These are phyloP conservation scores for Backusella macrospora DNA, from an alignment of 192 early-diverging fungal species.

Conservation along the genomic window DNA sequence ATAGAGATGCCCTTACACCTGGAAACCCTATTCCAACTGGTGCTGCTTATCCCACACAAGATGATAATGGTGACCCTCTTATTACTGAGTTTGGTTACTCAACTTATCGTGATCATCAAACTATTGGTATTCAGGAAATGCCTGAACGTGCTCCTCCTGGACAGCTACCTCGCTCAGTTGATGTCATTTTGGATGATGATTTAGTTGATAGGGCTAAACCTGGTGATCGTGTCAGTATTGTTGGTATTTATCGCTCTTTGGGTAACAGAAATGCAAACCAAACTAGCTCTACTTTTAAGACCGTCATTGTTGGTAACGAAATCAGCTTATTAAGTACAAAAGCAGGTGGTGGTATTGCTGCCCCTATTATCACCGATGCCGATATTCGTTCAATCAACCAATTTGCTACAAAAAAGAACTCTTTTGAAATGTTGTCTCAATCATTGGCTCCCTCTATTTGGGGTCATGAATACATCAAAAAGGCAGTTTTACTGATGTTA, in stretches of 20 bases:
- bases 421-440: conserved; percentile 81
- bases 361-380: conserved; percentile 72
- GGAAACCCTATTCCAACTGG: conserved; percentile 69
- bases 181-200: conserved; percentile 95
- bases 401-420: conserved; percentile 67
- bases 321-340: conserved; percentile 74
- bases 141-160: conserved; percentile 96
- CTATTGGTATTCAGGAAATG: conserved; percentile 97
- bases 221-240: conserved; percentile 92
- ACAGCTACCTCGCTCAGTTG: conserved; percentile 89
- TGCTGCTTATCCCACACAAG: conserved; percentile 90
- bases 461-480: conserved; percentile 95
- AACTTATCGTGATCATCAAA: conserved; percentile 91
- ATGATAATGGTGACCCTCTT: conserved; percentile 90
- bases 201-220: conserved; percentile 95
- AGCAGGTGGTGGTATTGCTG: conserved; percentile 73
- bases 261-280: conserved; percentile 79
- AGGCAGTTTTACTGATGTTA: conserved; percentile 87
- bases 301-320: conserved; percentile 86
- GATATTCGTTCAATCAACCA: conserved; percentile 88
- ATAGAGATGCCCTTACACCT: conserved; percentile 86
- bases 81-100: conserved; percentile 93
- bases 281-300: conserved; percentile 86
- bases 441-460: conserved; percentile 90
- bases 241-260: conserved; percentile 89